A percentile compares a stretch with the other conserved stretches of the same genome.
These are phyloP conservation scores for Kwoniella dendrophila DNA, from an alignment of 768 basidiomycete genomes.

Conservation along the genomic window DNA sequence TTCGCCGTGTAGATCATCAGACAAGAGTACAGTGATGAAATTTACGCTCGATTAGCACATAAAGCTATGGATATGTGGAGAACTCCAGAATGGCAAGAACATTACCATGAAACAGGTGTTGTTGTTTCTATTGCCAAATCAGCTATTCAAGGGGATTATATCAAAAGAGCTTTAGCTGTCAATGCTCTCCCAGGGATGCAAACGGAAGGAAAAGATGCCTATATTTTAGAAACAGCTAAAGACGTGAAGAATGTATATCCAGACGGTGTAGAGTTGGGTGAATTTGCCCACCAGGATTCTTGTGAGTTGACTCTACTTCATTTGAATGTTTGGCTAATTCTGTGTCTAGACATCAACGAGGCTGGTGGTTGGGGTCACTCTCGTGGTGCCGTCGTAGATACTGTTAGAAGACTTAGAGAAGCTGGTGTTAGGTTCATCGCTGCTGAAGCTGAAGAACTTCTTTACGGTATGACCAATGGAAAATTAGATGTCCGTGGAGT, in stretches of 20 bases:
- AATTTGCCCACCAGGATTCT: conserved; percentile 5
- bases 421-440: not conserved
- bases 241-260: not conserved
- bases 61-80: conserved; percentile 8
- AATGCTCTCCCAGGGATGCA: conserved; percentile 6
- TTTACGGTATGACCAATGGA: not conserved
- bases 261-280: not conserved
- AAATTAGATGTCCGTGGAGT: conserved; percentile 4
- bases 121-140: conserved; percentile 3
- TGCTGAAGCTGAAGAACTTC: conserved; percentile 6
- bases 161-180: conserved; percentile 5
- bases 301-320: not conserved
- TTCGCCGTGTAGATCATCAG: conserved; percentile 8
- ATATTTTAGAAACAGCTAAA: not conserved
- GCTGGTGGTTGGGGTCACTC: conserved; percentile 9
- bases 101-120: conserved; percentile 8
- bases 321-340: too few relatives aligned
- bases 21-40: conserved; percentile 11
- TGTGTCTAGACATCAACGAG: conserved; percentile 5
- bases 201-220: conserved; percentile 1
- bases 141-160: conserved; percentile 4
- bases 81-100: not conserved
- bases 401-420: not conserved
- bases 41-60: conserved; percentile 15
- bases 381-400: conserved; percentile 1